Base-by-base conservation (phyloP, 108 stramenopile genomes). In the Asterionellopsis glacialis region DNA sequence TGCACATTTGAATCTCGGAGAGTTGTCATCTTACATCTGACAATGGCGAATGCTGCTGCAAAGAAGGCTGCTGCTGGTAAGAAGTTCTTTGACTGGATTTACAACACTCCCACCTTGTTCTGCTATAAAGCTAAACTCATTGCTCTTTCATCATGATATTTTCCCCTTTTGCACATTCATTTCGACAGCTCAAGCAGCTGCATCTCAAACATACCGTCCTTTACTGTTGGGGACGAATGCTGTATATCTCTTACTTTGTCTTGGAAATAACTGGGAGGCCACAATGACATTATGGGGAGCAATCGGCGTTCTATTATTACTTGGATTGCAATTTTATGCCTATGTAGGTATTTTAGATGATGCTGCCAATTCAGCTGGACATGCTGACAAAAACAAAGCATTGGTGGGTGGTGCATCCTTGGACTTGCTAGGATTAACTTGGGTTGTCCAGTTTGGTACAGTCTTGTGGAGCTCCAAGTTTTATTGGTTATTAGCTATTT, bases 41-140 rank as follows among this genome's bases (percentile, higher is more conserved):
- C 26, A 45, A 81, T 81, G 80, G 80, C 80, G 28, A 78, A 75
- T 41, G 80, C 80, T 41, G 80, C 80, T n/a, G 80, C 80, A 38
- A 81, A 81, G 58, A 81, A 81, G 59, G 71, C 75, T 51, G 75
- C 74, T 39, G 74, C 74, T 48, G 77, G 77, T 78, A 59, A 41
- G 72, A 47, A 23, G 11, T 44, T n/a, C 22, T 47, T 18, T 38
- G 7, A 39, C 18, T 63, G 47, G 13, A 11, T 38, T 14, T 41
- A 24, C 28, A 33, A 15, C 43, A 9, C 5, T n/a, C n/a, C n/a
- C n/a, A n/a, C n/a, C n/a, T n/a, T n/a, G n/a, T n/a, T n/a, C n/a
- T n/a, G n/a, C n/a, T n/a, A n/a, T n/a, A n/a, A n/a, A n/a, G n/a
- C n/a, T n/a, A n/a, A n/a, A n/a, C n/a, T n/a, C n/a, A n/a, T n/a